phyloP scores from a whole-genome alignment of 1,284 basidiomycete genomes.

The Agaricales sp. region DNA sequence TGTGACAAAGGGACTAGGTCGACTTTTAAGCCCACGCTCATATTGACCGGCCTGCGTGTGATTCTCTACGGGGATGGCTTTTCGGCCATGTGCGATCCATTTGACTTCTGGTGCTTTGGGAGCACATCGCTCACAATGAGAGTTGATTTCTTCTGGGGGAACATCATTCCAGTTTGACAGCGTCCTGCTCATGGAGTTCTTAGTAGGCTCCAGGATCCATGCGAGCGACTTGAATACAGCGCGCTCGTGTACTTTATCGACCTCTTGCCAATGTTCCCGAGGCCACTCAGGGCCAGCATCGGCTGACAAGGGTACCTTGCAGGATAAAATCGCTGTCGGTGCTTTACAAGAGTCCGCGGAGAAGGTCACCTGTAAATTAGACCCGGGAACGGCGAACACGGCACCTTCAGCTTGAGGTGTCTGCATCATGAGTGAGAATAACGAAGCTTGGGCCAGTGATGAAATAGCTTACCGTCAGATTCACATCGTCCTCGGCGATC shows the following conservation, averaged over 20 bases:
- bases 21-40: slow-evolving; percentile 79
- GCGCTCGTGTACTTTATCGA: slow-evolving; percentile 81
- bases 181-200: slow-evolving; percentile 53
- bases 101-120: slow-evolving; percentile 66
- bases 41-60: slow-evolving; percentile 77
- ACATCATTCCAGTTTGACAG: slow-evolving; percentile 52
- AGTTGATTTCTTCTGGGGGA: slow-evolving; percentile 27
- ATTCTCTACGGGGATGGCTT: slow-evolving; percentile 70
- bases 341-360: slow-evolving; percentile 55
- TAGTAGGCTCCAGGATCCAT: slow-evolving; percentile 81
- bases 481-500: slow-evolving; percentile 35
- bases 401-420: slow-evolving; percentile 47
- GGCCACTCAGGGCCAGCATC: slow-evolving; percentile 76
- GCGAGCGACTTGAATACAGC: slow-evolving; percentile 71
- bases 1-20: slow-evolving; percentile 82
- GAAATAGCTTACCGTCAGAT: slow-evolving; percentile 37
- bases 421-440: slow-evolving; percentile 22
- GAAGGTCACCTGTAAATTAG: slow-evolving; percentile 41
- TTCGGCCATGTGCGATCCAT: slow-evolving; percentile 60
- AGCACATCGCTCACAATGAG: slow-evolving; percentile 66
- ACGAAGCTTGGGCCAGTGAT: neutral
- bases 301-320: slow-evolving; percentile 56
- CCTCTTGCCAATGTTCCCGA: slow-evolving; percentile 59
- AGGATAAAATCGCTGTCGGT: slow-evolving; percentile 73
- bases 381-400: slow-evolving; percentile 52